Evolutionary conservation across 805 yeast genomes (phyloP).

Genomic region (Saccharomyces eubayanus): DNA sequence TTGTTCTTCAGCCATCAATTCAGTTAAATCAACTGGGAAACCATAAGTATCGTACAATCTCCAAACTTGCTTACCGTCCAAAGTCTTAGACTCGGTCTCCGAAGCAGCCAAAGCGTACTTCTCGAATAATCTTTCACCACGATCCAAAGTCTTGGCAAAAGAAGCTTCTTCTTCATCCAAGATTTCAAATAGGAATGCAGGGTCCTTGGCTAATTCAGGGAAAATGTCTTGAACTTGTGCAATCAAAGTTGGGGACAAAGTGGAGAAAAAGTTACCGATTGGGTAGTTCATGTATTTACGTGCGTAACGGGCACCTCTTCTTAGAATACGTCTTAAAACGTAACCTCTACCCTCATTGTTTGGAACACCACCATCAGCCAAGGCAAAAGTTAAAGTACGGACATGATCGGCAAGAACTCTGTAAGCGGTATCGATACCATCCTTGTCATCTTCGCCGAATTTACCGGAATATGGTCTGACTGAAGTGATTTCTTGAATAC

Average conservation of each 20-base stretch:
- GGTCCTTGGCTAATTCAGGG: conserved; percentile 79
- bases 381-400: conserved; percentile 90
- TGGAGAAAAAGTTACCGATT: conserved; percentile 87
- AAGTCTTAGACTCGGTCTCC: conserved; percentile 61
- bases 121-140: conserved; percentile 95
- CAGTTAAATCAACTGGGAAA: conserved; percentile 95
- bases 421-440: conserved; percentile 96
- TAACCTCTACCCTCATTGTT: conserved; percentile 99
- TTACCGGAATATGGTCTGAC: conserved; percentile 86
- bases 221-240: conserved; percentile 79
- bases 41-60: conserved; percentile 97
- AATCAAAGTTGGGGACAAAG: conserved; percentile 85
- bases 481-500: conserved; percentile 88
- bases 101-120: conserved; percentile 81
- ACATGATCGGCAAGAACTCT: conserved; percentile 98
- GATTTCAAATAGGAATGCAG: conserved; percentile 74
- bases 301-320: conserved; percentile 96
- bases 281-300: conserved; percentile 95
- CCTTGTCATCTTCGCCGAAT: conserved; percentile 85
- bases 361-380: conserved; percentile 98
- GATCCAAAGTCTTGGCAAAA: conserved; percentile 88
- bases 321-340: conserved; percentile 89
- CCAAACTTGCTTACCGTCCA: conserved; percentile 96
- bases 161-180: conserved; percentile 94
- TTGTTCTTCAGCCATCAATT: conserved; percentile 98